Base-by-base conservation (phyloP, 2,329 filamentous ascomycete genomes). In the Pestalotiopsis sp. region DNA sequence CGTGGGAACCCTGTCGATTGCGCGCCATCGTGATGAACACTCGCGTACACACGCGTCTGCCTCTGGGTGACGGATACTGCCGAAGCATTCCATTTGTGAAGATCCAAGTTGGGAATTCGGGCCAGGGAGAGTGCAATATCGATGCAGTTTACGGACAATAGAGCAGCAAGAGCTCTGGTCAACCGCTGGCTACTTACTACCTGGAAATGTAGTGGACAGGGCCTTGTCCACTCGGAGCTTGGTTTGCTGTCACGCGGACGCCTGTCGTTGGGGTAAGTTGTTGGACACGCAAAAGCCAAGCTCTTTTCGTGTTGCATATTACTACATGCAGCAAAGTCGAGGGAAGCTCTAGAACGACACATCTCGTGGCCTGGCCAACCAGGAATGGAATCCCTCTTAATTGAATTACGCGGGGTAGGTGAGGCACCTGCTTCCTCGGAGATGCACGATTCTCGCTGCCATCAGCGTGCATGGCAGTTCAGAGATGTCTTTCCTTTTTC, bases 361-460 rank as follows among this genome's bases (percentile, higher is more conserved):
- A 45, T 17, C 12, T 52, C 45, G 45, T 52, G 13, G n/a, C 20
- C n/a, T n/a, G 45, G 17, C 3, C n/a, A 3, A 11, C 45, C 14
- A 52, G 45, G 49, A 55, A 55, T 17, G 49, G 49, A 7, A 23
- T 27, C 23, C 17, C 11, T n/a, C 12, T 64, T 64, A 49, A 64
- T 64, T 64, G 61, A 64, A 45, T 64, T 49, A 64, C 20, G 36
- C 41, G 38, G 36, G 38, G 20, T 49, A 23, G 9, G 25, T 20
- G 20, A n/a, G 20, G 17, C 14, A 27, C 20, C 63, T 23, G 45
- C 45, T 52, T 65, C 63, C 63, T 55, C 63, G 63, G 63, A 65
- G 39, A 65, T 65, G 63, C 63, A 25, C 49, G 25, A 55, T 49
- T 36, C 45, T 25, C 27, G 23, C 17, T 57, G 63, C 45, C 25